Percentiles rank a stretch among this genome's conserved stretches.
Conservation (phyloP, 208 protist genomes). For the Lotmaria passim region DNA sequence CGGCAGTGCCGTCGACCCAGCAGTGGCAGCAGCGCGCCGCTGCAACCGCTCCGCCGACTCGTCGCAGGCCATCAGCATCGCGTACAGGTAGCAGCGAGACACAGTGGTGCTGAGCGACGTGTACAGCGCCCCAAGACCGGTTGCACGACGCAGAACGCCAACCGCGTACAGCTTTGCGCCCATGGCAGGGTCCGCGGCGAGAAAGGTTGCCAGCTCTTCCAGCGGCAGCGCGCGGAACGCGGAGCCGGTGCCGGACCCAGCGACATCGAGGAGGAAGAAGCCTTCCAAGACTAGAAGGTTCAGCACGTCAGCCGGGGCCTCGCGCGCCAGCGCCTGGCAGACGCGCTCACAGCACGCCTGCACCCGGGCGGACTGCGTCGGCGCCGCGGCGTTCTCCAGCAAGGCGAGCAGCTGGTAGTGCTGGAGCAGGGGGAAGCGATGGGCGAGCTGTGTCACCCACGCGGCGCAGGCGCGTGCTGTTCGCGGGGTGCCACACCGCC, state of each 20-base stretch:
- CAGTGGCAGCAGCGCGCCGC: conserved; percentile 1
- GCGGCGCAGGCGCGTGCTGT: conserved; percentile 46
- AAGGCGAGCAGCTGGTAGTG: conserved; percentile 71
- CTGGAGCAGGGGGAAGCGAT: conserved; percentile 62
- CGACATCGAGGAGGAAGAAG: conserved; percentile 41
- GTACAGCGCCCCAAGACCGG: conserved; percentile 20
- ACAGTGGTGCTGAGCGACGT: conserved; percentile 26
- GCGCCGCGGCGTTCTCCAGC: conserved; percentile 50
- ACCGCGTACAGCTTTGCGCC: conserved; percentile 55
- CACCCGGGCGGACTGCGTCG: conserved; percentile 44
- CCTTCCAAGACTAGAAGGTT: conserved; percentile 39
- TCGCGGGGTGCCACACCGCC: conserved; percentile 41
- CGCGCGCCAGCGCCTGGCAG: conserved; percentile 38
- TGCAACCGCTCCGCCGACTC: conserved; percentile 24
- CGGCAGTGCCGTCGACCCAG: not conserved
- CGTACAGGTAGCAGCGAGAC: conserved; percentile 37
- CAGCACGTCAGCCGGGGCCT: conserved; percentile 23
- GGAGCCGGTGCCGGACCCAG: conserved; percentile 17
- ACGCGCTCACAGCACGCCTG: conserved; percentile 43
- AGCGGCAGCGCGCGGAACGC: conserved; percentile 22
- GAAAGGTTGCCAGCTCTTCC: conserved; percentile 21
- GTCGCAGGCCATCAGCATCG: conserved; percentile 20
- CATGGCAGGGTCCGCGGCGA: conserved; percentile 24
- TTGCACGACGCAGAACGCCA: conserved; percentile 59
- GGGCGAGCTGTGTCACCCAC: conserved; percentile 62